These are phyloP conservation scores for Lecanicillium sp. DNA, from an alignment of 2,329 filamentous ascomycete genomes.

Conservation along the genomic window DNA sequence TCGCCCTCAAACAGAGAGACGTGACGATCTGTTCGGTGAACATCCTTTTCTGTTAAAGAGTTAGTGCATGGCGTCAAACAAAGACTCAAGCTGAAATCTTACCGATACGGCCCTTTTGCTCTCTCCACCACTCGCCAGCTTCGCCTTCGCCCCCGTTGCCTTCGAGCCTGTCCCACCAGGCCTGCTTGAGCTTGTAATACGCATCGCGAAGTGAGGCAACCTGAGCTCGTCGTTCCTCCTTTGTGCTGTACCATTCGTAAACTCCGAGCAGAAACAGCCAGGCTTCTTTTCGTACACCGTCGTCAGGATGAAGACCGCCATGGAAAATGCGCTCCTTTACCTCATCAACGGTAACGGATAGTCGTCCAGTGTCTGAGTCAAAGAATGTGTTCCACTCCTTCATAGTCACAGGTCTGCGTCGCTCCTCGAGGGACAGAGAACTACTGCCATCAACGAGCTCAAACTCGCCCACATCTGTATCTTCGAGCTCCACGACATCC, in stretches of 20 bases:
- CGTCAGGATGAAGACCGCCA: constrained; percentile 79
- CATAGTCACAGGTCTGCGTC: constrained; percentile 67
- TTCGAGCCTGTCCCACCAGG: constrained; percentile 92
- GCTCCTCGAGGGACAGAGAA: constrained; percentile 66
- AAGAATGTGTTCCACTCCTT: constrained; percentile 92
- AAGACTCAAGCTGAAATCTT: constrained; percentile 28
- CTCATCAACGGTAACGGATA: constrained; percentile 79
- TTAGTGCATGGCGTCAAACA: constrained; percentile 10
- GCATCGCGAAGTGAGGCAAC: constrained; percentile 83
- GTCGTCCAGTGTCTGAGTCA: constrained; percentile 62
- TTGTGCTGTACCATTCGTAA: constrained; percentile 85
- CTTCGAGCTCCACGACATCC: constrained; percentile 88
- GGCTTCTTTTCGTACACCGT: constrained; percentile 90
- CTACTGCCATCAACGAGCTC: constrained; percentile 81
- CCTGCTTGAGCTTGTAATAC: constrained; percentile 86
- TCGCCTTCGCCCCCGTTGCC: constrained; percentile 74
- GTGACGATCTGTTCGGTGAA: constrained; percentile 90
- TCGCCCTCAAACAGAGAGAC: constrained; percentile 95
- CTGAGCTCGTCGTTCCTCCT: constrained; percentile 74
- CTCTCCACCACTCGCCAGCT: constrained; percentile 91
- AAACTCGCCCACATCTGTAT: constrained; percentile 92
- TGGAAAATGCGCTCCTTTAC: constrained; percentile 98
- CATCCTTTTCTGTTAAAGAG: constrained; percentile 76
- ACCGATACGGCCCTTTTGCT: constrained; percentile 92
- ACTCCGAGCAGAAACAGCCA: constrained; percentile 93